These are phyloP conservation scores for Aspergillus terreus DNA, from an alignment of 2,329 filamentous ascomycete species.

Conservation along the genomic window DNA sequence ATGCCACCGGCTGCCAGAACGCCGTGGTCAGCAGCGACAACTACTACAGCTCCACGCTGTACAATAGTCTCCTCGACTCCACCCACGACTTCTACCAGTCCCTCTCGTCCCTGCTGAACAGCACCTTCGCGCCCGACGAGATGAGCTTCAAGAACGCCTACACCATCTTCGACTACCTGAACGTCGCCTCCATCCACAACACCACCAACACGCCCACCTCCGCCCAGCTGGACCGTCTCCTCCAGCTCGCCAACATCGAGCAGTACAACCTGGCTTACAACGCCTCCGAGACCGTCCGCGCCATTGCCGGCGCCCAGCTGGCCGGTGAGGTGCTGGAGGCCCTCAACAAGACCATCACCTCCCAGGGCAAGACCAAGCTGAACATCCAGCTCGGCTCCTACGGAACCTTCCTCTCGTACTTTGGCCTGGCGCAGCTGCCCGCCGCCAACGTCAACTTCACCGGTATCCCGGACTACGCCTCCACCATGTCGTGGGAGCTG, in stretches of 20 bases:
- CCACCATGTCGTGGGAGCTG: constrained; percentile 74
- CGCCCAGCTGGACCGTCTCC: constrained; percentile 59
- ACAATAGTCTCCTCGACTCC: constrained; percentile 44
- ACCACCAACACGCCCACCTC: constrained; percentile 56
- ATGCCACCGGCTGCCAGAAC: constrained; percentile 53
- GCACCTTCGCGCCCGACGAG: constrained; percentile 46
- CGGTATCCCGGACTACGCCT: constrained; percentile 79
- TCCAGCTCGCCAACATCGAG: constrained; percentile 71
- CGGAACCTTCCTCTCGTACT: constrained; percentile 59
- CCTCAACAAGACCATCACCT: constrained; percentile 40
- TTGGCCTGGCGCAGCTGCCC: constrained; percentile 54
- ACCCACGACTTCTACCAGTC: constrained; percentile 54
- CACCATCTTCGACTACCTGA: constrained; percentile 62
- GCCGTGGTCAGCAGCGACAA: constrained; percentile 56
- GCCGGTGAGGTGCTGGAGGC: constrained; percentile 57
- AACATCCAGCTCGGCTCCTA: constrained; percentile 61
- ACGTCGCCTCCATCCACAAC: constrained; percentile 62
- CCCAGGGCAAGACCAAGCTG: constrained; percentile 37
- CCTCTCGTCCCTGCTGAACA: constrained; percentile 51
- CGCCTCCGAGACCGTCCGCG: constrained; percentile 45
- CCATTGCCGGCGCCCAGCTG: constrained; percentile 59
- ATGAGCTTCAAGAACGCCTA: constrained; percentile 62
- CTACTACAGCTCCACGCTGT: constrained; percentile 53
- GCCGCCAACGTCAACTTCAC: constrained; percentile 60
- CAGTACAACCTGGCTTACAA: constrained; percentile 85